phyloP scores from a whole-genome alignment of 345 rosid species.

The Citrus mangshanensis region DNA sequence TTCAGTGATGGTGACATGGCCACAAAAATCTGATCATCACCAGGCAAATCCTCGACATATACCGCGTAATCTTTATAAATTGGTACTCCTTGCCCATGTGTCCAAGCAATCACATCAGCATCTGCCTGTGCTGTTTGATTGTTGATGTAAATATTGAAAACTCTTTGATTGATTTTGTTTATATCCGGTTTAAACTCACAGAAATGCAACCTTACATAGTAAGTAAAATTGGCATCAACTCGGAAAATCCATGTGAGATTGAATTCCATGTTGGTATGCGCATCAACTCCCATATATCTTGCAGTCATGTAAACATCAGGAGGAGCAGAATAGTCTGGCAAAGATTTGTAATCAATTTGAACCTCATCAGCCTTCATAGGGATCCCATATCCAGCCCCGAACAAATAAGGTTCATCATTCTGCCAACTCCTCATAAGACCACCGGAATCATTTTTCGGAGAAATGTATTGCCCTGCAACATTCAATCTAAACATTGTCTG shows the following conservation, averaged over 20 bases:
- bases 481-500: slow-evolving; percentile 70
- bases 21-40: slow-evolving; percentile 43
- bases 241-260: slow-evolving; percentile 77
- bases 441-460: slow-evolving; percentile 56
- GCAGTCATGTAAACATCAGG: slow-evolving; percentile 55
- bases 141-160: slow-evolving; percentile 66
- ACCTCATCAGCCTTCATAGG: slow-evolving; percentile 15
- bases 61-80: slow-evolving; percentile 57
- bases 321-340: slow-evolving; percentile 50
- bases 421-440: slow-evolving; percentile 68
- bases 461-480: slow-evolving; percentile 62
- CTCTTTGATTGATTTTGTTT: slow-evolving; percentile 49
- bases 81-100: slow-evolving; percentile 43
- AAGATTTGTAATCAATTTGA: slow-evolving; percentile 31
- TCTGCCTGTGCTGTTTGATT: slow-evolving; percentile 49
- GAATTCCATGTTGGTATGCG: slow-evolving; percentile 35
- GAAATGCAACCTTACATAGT: slow-evolving; percentile 71
- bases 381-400: slow-evolving; percentile 49
- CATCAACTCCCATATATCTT: slow-evolving; percentile 49
- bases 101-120: slow-evolving; percentile 64
- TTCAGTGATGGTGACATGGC: slow-evolving; percentile 49
- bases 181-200: slow-evolving; percentile 48
- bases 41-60: slow-evolving; percentile 32
- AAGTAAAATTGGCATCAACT: slow-evolving; percentile 65
- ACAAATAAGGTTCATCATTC: slow-evolving; percentile 55